Base-by-base conservation (phyloP, 257 asterid genomes). In the Mentha longifolia region DNA sequence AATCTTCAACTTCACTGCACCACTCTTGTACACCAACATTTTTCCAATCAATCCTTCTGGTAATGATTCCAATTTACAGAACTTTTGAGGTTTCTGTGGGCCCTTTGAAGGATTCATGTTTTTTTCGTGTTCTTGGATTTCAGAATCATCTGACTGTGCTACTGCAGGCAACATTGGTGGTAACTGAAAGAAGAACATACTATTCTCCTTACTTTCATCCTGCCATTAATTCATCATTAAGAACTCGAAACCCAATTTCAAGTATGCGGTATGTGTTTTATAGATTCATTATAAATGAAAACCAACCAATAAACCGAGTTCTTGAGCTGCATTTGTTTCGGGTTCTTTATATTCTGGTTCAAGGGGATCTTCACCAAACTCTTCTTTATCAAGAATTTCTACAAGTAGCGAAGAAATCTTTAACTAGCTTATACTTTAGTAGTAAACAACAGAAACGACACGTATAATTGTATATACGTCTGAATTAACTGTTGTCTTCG, bases 1-100 rank as follows among this genome's bases (percentile, higher is more conserved):
- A 54, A 95, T 85, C 91, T 89, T 95, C 86, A 92, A 52, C 80
- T 95, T 92, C 35, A 89, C 76, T 65, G 89, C 88, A 63, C 98
- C 98, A 51, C 87, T 88, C 70, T 25, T 85, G 85, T 88, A 89
- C 8, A 92, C 92, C 22, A 88, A 31, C 85, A 89, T 76, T 84
- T 95, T 92, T 10, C 98, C 99, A 81, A 89, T 81, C 51, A 71
- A 74, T 19, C 98, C 99, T 13, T 76, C 78, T 28, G 88, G 89
- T 37, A 89, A 75, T 45, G 74, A 82, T 60, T 83, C 87, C 72
- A 85, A 57, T 25, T 25, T 54, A 65, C 75, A 71, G 8, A 77
- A 70, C 83, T 80, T 80, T 73, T 63, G 80, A 14, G 33, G 41
- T 43, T 47, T 63, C 39, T 54, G 71, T 17, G 54, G 52, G 46